Conservation (phyloP, 805 yeast species). For the Blastobotrys peoriensis region DNA sequence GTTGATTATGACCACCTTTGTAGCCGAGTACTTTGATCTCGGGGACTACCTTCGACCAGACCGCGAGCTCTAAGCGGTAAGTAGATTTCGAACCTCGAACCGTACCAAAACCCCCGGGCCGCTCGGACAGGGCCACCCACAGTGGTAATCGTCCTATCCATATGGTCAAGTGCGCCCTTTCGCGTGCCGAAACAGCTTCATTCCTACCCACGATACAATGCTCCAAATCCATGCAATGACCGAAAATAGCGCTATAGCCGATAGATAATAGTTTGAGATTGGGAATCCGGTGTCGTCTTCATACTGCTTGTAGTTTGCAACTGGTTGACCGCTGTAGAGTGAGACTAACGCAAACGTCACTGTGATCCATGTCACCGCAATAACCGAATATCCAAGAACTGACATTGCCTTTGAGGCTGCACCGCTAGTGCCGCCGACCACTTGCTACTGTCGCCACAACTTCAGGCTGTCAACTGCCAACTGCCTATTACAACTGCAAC, state of each 20-base stretch:
- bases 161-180: conserved; percentile 45
- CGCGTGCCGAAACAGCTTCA: conserved; percentile 75
- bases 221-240: conserved; percentile 62
- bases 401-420: no score
- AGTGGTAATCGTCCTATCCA: no score
- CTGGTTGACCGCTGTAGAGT: conserved; percentile 8
- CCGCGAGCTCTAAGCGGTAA: conserved; percentile 5
- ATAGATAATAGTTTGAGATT: conserved; percentile 34
- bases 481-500: no score
- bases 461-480: no score
- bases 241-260: conserved; percentile 30
- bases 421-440: no score
- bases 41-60: conserved; percentile 6
- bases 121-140: no score
- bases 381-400: conserved; percentile 7
- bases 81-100: no score
- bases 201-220: conserved; percentile 66
- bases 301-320: conserved; percentile 12
- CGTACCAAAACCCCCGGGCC: no score
- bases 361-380: conserved; percentile 14
- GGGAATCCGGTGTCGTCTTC: conserved; percentile 34
- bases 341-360: conserved; percentile 11
- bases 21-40: conserved; percentile 28
- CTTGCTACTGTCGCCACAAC: no score
- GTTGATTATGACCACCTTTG: conserved; percentile 36